These are phyloP conservation scores for Colletotrichum sp. DNA, from an alignment of 2,329 filamentous ascomycete genomes.

Conservation along the genomic window DNA sequence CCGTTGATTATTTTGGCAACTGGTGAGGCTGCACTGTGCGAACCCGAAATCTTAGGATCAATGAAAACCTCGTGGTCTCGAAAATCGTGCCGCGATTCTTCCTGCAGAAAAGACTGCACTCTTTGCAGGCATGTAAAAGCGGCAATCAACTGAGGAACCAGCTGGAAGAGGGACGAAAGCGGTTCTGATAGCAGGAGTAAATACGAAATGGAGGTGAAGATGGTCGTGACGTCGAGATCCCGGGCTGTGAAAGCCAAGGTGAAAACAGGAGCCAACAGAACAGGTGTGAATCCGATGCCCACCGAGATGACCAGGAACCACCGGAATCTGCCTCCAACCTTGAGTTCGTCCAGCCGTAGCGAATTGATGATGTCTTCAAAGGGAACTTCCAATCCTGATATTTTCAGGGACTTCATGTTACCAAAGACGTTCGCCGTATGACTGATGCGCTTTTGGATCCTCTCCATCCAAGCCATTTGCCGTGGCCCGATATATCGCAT, in stretches of 20 bases:
- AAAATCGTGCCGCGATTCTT: slow-evolving; percentile 26
- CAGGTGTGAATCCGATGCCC: slow-evolving; percentile 36
- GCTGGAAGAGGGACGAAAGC: slow-evolving; percentile 33
- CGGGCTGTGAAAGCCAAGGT: slow-evolving; percentile 33
- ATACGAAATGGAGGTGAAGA: slow-evolving; percentile 38
- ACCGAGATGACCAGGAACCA: slow-evolving; percentile 24
- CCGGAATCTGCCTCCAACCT: slow-evolving; percentile 30
- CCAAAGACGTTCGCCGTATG: slow-evolving; percentile 31
- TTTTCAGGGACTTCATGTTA: slow-evolving; percentile 43
- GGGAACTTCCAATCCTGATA: slow-evolving; percentile 36
- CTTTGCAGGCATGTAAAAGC: slow-evolving; percentile 35
- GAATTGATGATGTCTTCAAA: slow-evolving; percentile 34
- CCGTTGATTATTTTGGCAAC: background rate
- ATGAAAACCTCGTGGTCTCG: background rate
- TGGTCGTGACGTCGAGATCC: slow-evolving; percentile 28
- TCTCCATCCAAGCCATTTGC: slow-evolving; percentile 27
- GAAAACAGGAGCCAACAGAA: slow-evolving; percentile 36
- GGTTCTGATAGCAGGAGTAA: slow-evolving; percentile 37
- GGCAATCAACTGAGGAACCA: slow-evolving; percentile 31
- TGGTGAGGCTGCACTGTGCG: background rate
- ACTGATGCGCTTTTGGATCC: slow-evolving; percentile 26
- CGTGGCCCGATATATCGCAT: slow-evolving; percentile 22
- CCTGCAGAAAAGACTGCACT: slow-evolving; percentile 40
- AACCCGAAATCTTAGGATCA: background rate
- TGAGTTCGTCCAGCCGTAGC: slow-evolving; percentile 37